Evolutionary conservation across 2,329 filamentous ascomycete genomes (phyloP).

Genomic region (Alternaria sp.): DNA sequence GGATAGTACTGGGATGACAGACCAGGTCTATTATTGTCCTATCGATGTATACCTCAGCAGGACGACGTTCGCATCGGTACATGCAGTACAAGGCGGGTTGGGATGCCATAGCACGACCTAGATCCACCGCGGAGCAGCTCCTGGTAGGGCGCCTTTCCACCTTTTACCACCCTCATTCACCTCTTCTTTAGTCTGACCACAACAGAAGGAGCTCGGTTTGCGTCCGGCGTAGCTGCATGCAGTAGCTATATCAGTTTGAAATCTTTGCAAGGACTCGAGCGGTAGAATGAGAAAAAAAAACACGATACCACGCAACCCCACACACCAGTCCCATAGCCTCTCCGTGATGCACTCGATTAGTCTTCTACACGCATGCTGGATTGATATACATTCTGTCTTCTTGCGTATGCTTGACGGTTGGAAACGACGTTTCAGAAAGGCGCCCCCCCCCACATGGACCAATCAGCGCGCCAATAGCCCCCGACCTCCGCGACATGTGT

Average conservation of each 20-base stretch:
- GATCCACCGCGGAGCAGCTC: no score
- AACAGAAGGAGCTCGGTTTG: no score
- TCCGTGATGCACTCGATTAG: neutral
- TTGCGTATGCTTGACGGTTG: neutral
- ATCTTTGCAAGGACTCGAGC: neutral
- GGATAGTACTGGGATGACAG: no score
- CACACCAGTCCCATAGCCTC: neutral
- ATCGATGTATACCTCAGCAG: no score
- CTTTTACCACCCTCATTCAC: neutral
- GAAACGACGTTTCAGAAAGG: neutral
- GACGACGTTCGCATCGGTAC: neutral
- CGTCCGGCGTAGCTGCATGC: no score
- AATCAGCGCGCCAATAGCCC: conserved; percentile 32
- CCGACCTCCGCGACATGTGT: conserved; percentile 32
- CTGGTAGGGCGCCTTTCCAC: conserved; percentile 18
- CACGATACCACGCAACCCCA: neutral
- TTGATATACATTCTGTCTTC: no score
- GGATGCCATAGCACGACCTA: no score
- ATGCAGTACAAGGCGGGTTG: no score
- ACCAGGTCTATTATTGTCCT: no score
- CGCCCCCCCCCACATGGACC: conserved; percentile 10
- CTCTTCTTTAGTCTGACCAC: conserved; percentile 13
- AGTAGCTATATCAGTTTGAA: neutral
- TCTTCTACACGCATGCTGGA: no score
- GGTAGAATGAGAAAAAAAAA: neutral